Evolutionary conservation across 208 protist genomes (phyloP), one percentile per base, ranked within the genome.

Genomic region (Acanthamoeba lenticulata): DNA sequence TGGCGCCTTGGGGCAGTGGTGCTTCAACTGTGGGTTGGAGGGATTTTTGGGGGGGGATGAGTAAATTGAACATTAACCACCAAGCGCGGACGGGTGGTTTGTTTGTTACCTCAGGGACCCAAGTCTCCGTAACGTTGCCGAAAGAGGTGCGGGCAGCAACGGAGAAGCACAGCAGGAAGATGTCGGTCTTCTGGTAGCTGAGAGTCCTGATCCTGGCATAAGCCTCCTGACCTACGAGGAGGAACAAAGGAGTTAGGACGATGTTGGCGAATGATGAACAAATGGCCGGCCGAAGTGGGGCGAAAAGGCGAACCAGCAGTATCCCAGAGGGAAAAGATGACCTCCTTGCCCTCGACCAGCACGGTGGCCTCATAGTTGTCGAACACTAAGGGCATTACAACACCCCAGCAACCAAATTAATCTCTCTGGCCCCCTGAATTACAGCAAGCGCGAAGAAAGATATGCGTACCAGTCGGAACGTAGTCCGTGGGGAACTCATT

Each of bases 401-500:
- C 52, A 60, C 17, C 19, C 13, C 45, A 52, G 5, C 45, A 24
- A 79, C 45, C 45, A 52, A 17, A 52, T 7, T n/a, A n/a, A 60
- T 60, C n/a, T 29, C 5, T n/a, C 21, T 24, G 52, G n/a, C n/a
- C n/a, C n/a, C n/a, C n/a, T n/a, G 3, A 60, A 60, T 19, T 24
- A 85, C 19, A 52, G 24, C 11, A 24, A 85, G 19, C 24, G 19
- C 19, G 9, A 60, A 74, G 36, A 74, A 36, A 36, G 9, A 38
- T 17, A 15, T n/a, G 29, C 29, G 29, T 65, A 90, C 83, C 83
- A 11, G 97, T 98, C 34, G 97, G 96, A 27, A 98, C 92, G 95
- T 98, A 98, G 72, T 98, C 96, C n/a, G 92, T 95, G 83, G 97
- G 97, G 89, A 98, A 98, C 5, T 90, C 95, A 74, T 98, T 98